Conservation (phyloP, 1,284 basidiomycete species). For the Irpex rosettiformis region DNA sequence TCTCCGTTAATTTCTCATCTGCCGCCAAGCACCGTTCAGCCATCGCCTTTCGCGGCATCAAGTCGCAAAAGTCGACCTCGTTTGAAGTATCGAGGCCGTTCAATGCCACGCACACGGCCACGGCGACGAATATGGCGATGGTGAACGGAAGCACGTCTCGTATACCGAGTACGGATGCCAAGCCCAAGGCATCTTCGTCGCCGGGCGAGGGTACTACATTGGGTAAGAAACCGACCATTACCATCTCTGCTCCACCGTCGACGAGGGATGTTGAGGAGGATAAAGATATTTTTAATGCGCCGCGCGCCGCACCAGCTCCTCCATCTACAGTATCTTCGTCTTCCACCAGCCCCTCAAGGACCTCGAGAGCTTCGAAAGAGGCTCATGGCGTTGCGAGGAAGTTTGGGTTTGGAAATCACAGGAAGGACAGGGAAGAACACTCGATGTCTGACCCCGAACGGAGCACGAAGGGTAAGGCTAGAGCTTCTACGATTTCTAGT, state of each 20-base stretch:
- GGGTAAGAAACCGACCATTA: constrained; percentile 37
- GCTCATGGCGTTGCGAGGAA: constrained; percentile 4
- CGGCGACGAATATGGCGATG: constrained; percentile 13
- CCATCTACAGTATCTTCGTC: constrained; percentile 11
- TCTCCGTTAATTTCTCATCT: constrained; percentile 47
- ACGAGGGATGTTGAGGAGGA: constrained; percentile 14
- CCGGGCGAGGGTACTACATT: background rate
- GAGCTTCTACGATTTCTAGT: background rate
- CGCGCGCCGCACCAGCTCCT: constrained; percentile 19
- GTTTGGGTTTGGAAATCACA: constrained; percentile 12
- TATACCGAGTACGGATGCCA: constrained; percentile 17
- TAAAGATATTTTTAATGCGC: constrained; percentile 15
- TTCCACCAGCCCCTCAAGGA: background rate
- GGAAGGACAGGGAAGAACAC: constrained; percentile 8
- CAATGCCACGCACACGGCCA: constrained; percentile 12
- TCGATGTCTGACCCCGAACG: constrained; percentile 4
- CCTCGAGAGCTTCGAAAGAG: background rate
- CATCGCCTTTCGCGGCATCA: constrained; percentile 28
- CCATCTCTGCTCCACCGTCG: constrained; percentile 36
- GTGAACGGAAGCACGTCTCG: constrained; percentile 1
- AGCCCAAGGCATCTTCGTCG: constrained; percentile 2
- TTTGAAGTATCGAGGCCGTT: constrained; percentile 23
- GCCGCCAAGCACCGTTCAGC: constrained; percentile 31
- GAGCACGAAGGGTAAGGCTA: constrained; percentile 1
- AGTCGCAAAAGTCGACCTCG: constrained; percentile 25